Evolutionary conservation across 2,329 filamentous ascomycete genomes (phyloP).

Genomic region (Monilinia aucupariae): DNA sequence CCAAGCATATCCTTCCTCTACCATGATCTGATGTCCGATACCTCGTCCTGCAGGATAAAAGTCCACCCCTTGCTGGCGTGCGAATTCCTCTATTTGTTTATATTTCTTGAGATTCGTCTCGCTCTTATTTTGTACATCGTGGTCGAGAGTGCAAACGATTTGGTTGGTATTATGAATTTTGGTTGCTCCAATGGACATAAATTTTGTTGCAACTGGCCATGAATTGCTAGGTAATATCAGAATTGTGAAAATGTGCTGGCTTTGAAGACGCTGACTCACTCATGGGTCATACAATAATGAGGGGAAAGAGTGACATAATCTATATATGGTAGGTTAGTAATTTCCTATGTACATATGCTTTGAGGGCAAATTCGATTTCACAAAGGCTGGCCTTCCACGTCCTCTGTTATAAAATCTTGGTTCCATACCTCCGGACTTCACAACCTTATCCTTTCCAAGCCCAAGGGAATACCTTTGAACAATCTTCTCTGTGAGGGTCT

Average conservation of each 20-base stretch:
- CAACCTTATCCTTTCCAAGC: constrained; percentile 66
- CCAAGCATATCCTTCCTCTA: constrained; percentile 81
- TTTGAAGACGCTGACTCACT: constrained; percentile 5
- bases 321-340: background rate
- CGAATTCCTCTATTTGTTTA: constrained; percentile 73
- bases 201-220: constrained; percentile 69
- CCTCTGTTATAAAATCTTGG: background rate
- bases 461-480: constrained; percentile 77
- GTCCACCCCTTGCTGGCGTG: constrained; percentile 66
- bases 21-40: constrained; percentile 89
- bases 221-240: constrained; percentile 63
- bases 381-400: background rate
- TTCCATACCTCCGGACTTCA: constrained; percentile 52
- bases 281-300: constrained; percentile 64
- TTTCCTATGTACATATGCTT: too few relatives aligned
- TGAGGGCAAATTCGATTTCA: background rate
- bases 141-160: constrained; percentile 78
- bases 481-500: constrained; percentile 90
- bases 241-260: background rate
- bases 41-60: constrained; percentile 74
- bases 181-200: constrained; percentile 75
- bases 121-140: constrained; percentile 80
- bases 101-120: constrained; percentile 81
- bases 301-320: constrained; percentile 79
- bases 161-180: constrained; percentile 66